Evolutionary conservation across 1,284 basidiomycete species (phyloP), one percentile per base, ranked within the genome.

Genomic region (Leccinum pallidistipes): DNA sequence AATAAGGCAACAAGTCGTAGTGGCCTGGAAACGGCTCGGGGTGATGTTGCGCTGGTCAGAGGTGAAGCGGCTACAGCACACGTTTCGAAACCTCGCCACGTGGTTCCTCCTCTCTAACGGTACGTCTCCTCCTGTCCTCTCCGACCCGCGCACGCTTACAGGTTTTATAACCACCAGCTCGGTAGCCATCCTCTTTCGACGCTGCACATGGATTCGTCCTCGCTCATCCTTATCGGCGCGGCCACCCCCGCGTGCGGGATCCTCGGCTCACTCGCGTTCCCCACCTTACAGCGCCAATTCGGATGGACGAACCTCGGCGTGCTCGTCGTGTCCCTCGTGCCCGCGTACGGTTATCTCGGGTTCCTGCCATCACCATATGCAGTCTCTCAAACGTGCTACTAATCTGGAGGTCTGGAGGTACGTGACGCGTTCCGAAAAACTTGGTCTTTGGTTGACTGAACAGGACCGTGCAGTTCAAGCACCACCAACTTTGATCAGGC

Each of bases 61-160:
- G 70, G 85, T 95, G 36, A 83, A 81, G 72, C 83, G 82, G 61
- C 78, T 96, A n/a, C 81, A 83, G 38, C 90, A 94, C 69, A 92
- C 94, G 0, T 97, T 95, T 79, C 82, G 83, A 62, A 96, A 93
- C 69, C 86, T 97, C 45, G 82, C 88, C 4, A 92, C 95, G 0
- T 97, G 95, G 94, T 94, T 97, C 71, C 82, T 97, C 12, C 83
- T 97, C 32, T 94, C 91, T 1, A 94, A 97, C 71, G 92, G 92
- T 92, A 57, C 56, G 83, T 72, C 21, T n/a, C 14, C 14, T 5
- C 2, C 2, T 32, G 21, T 14, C 8, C 3, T n/a, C 8, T 36
- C 3, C 10, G 12, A 21, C 45, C 6, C 45, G 18, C 18, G 18
- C 1, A 36, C 34, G 36, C 36, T 3, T 8, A 11, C 45, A 91